phyloP scores from a whole-genome alignment of 306 rosid genomes.

The Dryas drummondii region DNA sequence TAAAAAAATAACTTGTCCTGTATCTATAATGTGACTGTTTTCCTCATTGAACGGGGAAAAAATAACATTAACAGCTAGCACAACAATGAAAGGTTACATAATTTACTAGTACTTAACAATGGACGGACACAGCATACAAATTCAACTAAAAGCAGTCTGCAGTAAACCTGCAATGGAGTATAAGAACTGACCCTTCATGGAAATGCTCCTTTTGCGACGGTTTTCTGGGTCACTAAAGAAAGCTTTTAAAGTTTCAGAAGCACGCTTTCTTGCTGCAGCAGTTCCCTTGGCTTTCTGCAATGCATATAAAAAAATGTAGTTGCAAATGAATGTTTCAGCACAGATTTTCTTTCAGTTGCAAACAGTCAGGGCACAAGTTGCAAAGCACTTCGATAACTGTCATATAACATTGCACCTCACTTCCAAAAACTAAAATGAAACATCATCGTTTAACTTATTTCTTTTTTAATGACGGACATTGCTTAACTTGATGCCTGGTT shows the following conservation, averaged over 20 bases:
- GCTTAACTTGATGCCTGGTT: not conserved
- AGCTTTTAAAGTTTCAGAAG: conserved; percentile 72
- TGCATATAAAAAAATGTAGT: conserved; percentile 8
- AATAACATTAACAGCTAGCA: not conserved
- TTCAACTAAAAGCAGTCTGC: not conserved
- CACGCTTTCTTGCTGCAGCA: conserved; percentile 69
- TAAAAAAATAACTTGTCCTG: not conserved
- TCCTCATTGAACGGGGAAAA: not conserved
- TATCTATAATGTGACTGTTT: not conserved
- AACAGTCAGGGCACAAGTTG: not conserved
- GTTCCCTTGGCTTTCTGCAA: conserved; percentile 87
- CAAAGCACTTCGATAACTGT: not conserved
- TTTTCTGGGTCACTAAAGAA: conserved; percentile 91
- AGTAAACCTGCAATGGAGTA: conserved; percentile 12
- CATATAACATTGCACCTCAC: not conserved
- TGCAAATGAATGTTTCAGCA: not conserved
- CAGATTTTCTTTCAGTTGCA: not conserved
- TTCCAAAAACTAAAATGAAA: conserved; percentile 2
- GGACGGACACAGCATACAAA: not conserved
- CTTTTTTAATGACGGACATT: too few species aligned
- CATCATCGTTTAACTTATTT: not conserved
- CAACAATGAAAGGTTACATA: not conserved
- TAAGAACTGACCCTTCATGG: conserved; percentile 71
- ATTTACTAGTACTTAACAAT: not conserved
- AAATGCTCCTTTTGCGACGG: conserved; percentile 74